Conservation (phyloP, 306 rosid species). For the Lathyrus oleraceus region DNA sequence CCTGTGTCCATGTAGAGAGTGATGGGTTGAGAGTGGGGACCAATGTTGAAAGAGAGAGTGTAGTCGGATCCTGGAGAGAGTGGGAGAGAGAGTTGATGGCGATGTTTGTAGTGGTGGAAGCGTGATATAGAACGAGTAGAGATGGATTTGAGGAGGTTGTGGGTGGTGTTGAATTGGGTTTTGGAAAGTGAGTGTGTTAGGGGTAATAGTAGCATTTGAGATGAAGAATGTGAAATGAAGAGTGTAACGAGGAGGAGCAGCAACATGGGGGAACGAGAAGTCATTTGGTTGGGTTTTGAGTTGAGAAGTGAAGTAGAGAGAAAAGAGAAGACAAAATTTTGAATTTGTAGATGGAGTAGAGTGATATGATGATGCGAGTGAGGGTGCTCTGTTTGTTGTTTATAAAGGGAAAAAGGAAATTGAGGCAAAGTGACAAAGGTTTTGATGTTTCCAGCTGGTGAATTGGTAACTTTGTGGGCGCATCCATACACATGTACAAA, state of each 20-base stretch:
- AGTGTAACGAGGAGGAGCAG: constrained; percentile 37
- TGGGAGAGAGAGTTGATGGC: constrained; percentile 64
- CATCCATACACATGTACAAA: not conserved
- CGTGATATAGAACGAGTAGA: constrained; percentile 60
- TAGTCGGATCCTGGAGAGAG: constrained; percentile 85
- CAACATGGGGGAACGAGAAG: constrained; percentile 38
- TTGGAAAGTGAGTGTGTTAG: constrained; percentile 63
- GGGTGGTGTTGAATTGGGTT: constrained; percentile 60
- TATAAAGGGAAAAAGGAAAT: not conserved
- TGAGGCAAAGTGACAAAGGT: not conserved
- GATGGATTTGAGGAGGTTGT: constrained; percentile 64
- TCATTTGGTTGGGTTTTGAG: constrained; percentile 37
- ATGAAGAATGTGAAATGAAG: constrained; percentile 33
- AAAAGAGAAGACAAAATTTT: not conserved
- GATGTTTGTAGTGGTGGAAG: constrained; percentile 47
- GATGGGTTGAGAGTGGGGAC: constrained; percentile 50
- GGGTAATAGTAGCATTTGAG: constrained; percentile 50
- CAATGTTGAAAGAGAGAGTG: constrained; percentile 66
- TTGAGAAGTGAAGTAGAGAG: not conserved
- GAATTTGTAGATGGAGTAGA: not conserved
- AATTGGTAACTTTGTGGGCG: not conserved
- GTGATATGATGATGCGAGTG: not conserved
- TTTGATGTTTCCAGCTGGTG: not conserved
- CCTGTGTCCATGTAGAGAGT: constrained; percentile 93
- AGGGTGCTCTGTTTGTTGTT: not conserved